Percentiles rank a stretch among this genome's conserved stretches.
These are phyloP conservation scores for Lentithecium fluviatile DNA, from an alignment of 495 filamentous ascomycete genomes.

Conservation along the genomic window DNA sequence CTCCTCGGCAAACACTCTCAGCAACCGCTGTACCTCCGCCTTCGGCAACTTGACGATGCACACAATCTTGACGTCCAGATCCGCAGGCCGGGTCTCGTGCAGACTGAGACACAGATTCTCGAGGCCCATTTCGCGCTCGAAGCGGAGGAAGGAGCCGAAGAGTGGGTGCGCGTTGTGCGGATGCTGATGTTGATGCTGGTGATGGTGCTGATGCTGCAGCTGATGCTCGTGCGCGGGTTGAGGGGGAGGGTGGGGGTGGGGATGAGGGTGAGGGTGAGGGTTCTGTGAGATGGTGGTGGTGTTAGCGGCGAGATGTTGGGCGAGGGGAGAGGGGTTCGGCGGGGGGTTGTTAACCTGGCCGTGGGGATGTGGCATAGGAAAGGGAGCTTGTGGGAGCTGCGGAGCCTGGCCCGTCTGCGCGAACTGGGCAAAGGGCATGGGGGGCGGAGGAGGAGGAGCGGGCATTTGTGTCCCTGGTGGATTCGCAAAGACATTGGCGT, in stretches of 20 bases:
- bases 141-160: slow-evolving; percentile 27
- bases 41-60: slow-evolving; percentile 30
- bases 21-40: slow-evolving; percentile 21
- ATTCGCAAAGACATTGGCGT: neutral
- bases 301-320: neutral
- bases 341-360: neutral
- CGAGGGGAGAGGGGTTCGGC: neutral
- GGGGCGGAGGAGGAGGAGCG: neutral
- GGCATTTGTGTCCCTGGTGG: neutral
- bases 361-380: neutral
- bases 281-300: neutral
- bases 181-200: slow-evolving; percentile 2
- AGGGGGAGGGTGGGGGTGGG: neutral
- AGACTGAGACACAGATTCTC: slow-evolving; percentile 28
- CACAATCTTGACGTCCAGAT: slow-evolving; percentile 30
- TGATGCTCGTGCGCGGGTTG: slow-evolving; percentile 7
- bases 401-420: neutral
- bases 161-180: slow-evolving; percentile 5
- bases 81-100: slow-evolving; percentile 17
- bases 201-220: slow-evolving; percentile 7
- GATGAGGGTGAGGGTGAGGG: neutral
- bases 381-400: neutral
- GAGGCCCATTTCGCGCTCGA: slow-evolving; percentile 33
- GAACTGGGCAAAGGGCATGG: neutral
- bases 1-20: slow-evolving; percentile 21